A percentile compares a stretch with the other conserved stretches of the same genome.
phyloP scores from a whole-genome alignment of 805 yeast species.

The Pichia paraexigua region DNA sequence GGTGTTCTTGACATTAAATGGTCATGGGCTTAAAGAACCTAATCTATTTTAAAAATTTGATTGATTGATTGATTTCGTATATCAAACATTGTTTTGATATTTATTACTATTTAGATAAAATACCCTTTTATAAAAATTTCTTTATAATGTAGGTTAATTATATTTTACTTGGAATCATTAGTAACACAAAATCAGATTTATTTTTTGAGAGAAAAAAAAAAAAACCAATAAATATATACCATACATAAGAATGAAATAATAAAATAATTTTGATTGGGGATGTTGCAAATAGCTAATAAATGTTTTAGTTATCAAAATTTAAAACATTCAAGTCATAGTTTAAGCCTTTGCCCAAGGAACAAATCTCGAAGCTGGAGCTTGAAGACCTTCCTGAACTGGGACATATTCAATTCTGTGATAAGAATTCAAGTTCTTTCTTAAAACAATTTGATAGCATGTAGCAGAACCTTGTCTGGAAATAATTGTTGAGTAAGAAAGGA shows the following conservation, averaged over 20 bases:
- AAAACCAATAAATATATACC: not conserved
- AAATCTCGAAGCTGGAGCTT: conserved; percentile 48
- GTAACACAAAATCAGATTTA: not conserved
- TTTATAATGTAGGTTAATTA: not conserved
- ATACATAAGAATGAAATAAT: not conserved
- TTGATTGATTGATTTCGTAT: not conserved
- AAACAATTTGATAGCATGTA: conserved; percentile 80
- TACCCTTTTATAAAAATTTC: not conserved
- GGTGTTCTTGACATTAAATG: conserved; percentile 43
- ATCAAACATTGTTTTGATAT: not conserved
- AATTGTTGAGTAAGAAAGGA: conserved; percentile 74
- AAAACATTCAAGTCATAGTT: conserved; percentile 10
- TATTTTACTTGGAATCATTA: not conserved
- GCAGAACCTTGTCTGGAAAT: conserved; percentile 92
- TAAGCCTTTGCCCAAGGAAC: conserved; percentile 46
- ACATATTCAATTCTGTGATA: conserved; percentile 77
- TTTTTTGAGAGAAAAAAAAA: not conserved
- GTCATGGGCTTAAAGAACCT: conserved; percentile 16
- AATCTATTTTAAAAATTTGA: not conserved
- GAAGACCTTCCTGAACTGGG: conserved; percentile 70
- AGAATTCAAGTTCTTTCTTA: conserved; percentile 83
- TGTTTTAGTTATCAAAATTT: not conserved
- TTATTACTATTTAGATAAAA: not conserved
- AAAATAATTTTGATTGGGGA: too few species aligned
- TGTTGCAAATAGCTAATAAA: not conserved